Percentiles rank a stretch among this genome's conserved stretches.
These are phyloP conservation scores for Calonectria honghensis DNA, from an alignment of 2,329 filamentous ascomycete species.

Conservation along the genomic window DNA sequence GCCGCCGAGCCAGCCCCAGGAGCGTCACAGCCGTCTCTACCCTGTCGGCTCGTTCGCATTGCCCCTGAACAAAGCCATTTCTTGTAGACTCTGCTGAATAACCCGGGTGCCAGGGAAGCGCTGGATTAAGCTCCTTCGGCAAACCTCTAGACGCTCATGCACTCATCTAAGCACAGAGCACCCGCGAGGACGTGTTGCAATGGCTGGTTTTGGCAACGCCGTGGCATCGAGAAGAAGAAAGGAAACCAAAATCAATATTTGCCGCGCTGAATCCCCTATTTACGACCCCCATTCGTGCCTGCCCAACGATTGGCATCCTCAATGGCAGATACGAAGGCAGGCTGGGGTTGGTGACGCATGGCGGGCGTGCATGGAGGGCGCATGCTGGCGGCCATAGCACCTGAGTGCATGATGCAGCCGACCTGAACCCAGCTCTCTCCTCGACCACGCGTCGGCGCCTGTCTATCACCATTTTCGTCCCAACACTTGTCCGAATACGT, in stretches of 20 bases:
- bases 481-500: constrained; percentile 30
- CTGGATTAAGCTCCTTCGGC: constrained; percentile 18
- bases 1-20: constrained; percentile 26
- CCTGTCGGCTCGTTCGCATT: constrained; percentile 5
- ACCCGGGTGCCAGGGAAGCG: constrained; percentile 30
- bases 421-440: constrained; percentile 19
- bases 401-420: constrained; percentile 26
- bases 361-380: constrained; percentile 24
- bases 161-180: constrained; percentile 18
- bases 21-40: constrained; percentile 23
- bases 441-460: constrained; percentile 16
- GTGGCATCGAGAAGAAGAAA: constrained; percentile 11
- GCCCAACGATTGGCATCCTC: constrained; percentile 16
- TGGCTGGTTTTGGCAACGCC: background rate
- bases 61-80: constrained; percentile 25
- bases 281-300: constrained; percentile 1
- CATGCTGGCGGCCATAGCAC: constrained; percentile 25
- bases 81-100: constrained; percentile 33
- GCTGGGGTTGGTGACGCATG: constrained; percentile 28
- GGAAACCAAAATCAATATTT: background rate
- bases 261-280: constrained; percentile 9
- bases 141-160: constrained; percentile 13
- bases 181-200: background rate
- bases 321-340: constrained; percentile 25
- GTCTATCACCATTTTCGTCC: background rate